A percentile compares a stretch with the other conserved stretches of the same genome.
phyloP scores from a whole-genome alignment of 2,329 filamentous ascomycete species.

The Purpureocillium lavendulum region DNA sequence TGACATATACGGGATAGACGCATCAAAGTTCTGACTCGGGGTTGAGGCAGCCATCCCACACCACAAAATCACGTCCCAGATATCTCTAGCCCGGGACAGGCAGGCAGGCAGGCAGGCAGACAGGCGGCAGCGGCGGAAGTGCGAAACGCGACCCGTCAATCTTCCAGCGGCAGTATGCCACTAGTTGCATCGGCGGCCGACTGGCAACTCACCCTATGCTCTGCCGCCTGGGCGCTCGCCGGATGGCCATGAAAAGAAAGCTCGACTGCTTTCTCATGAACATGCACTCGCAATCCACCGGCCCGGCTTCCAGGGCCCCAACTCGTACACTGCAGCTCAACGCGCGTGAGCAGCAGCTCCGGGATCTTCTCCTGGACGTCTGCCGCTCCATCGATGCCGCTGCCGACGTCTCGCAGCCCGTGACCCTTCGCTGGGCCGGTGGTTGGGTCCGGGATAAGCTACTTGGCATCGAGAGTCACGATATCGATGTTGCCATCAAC shows the following conservation, averaged over 20 bases:
- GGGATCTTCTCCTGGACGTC: conserved; percentile 74
- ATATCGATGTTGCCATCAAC: conserved; percentile 83
- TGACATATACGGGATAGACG: no score
- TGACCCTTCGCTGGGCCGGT: conserved; percentile 69
- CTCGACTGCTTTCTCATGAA: not conserved
- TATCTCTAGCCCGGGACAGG: no score
- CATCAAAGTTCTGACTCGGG: no score
- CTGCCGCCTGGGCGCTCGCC: no score
- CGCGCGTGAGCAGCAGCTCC: conserved; percentile 62
- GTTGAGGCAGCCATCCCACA: no score
- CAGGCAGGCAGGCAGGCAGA: no score
- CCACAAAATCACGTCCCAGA: no score
- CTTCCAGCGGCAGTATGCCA: no score
- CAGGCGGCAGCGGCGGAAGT: no score
- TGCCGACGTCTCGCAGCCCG: conserved; percentile 39
- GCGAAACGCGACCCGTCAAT: no score
- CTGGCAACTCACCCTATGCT: no score
- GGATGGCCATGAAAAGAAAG: conserved; percentile 2
- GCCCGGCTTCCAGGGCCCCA: conserved; percentile 4
- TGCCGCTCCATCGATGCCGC: conserved; percentile 50
- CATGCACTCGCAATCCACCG: not conserved
- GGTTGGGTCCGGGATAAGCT: conserved; percentile 86
- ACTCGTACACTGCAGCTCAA: conserved; percentile 46
- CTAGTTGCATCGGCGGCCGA: no score
- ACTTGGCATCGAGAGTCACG: conserved; percentile 61